Evolutionary conservation across 495 filamentous ascomycete genomes (phyloP), one percentile per base, ranked within the genome.

Genomic region (Poronia punctata): DNA sequence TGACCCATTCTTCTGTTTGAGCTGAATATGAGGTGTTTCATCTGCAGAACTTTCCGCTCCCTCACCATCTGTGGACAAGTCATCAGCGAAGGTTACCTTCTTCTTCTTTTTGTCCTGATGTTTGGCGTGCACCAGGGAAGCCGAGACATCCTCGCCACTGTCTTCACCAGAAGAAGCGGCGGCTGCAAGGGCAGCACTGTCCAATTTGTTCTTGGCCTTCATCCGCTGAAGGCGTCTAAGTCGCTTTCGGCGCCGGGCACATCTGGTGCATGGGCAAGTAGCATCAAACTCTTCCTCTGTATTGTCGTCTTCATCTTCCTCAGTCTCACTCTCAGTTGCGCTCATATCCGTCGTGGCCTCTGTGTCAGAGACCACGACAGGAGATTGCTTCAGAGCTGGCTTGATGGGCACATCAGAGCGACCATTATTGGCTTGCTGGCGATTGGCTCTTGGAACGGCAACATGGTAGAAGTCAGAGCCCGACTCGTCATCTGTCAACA

Each of bases 401-500:
- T 47, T 47, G 35, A 40, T 48, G 7, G 44, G 40, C 12, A 45
- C 30, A 27, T 37, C 11, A 33, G 54, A 56, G 1, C 38, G 53
- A 17, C 62, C 50, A 7, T 49, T 49, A 36, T 54, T 53, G 9
- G 22, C 31, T 4, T 11, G 21, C 2, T 10, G n/a, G 16, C 20
- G 44, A 14, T 49, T 53, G 24, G 38, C 40, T 32, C 44, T 49
- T 7, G 67, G 67, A 25, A 60, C 62, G 4, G 57, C 57, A n/a
- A 71, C 14, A 1, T 50, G 49, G 21, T 68, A 23, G 6, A 46
- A 45, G 20, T 70, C 66, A 11, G 53, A 48, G 22, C 56, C 48
- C 7, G 48, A 49, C 21, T 62, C 58, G 22, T 69, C 63, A 35
- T 71, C 61, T 7, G 65, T 66, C 10, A 56, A 35, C 5, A 71